These are phyloP conservation scores for Claviceps cyperi DNA, from an alignment of 2,329 filamentous ascomycete species.

Conservation along the genomic window DNA sequence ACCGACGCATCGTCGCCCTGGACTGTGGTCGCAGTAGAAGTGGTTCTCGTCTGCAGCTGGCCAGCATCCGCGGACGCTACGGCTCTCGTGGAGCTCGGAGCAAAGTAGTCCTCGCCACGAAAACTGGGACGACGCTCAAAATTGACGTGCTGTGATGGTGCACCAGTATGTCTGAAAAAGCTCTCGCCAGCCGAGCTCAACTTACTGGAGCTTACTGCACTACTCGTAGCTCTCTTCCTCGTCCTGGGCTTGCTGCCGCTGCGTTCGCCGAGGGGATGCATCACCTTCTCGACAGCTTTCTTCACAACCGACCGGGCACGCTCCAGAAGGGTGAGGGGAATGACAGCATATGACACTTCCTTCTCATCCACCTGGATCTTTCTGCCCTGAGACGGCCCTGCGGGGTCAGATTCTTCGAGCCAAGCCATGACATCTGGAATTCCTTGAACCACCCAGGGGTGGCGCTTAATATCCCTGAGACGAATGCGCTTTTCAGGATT, in stretches of 20 bases:
- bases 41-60: conserved; percentile 13
- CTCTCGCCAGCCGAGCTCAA: conserved; percentile 39
- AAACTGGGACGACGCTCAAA: conserved; percentile 39
- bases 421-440: conserved; percentile 61
- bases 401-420: conserved; percentile 91
- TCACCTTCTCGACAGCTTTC: conserved; percentile 50
- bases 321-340: conserved; percentile 77
- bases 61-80: conserved; percentile 12
- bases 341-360: conserved; percentile 80
- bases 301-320: conserved; percentile 67
- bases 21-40: conserved; percentile 10
- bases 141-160: conserved; percentile 39
- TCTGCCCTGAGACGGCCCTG: conserved; percentile 59
- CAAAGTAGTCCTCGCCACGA: conserved; percentile 40
- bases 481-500: conserved; percentile 81
- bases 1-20: conserved; percentile 12
- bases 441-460: conserved; percentile 77
- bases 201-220: conserved; percentile 34
- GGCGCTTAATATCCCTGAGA: conserved; percentile 81
- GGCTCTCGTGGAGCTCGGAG: conserved; percentile 20
- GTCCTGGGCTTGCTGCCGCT: conserved; percentile 36
- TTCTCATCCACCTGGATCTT: conserved; percentile 85
- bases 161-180: conserved; percentile 27
- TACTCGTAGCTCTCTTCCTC: conserved; percentile 40
- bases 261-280: conserved; percentile 44